These are phyloP conservation scores for Bipolaris bicolor DNA, from an alignment of 2,329 filamentous ascomycete genomes.

Conservation along the genomic window DNA sequence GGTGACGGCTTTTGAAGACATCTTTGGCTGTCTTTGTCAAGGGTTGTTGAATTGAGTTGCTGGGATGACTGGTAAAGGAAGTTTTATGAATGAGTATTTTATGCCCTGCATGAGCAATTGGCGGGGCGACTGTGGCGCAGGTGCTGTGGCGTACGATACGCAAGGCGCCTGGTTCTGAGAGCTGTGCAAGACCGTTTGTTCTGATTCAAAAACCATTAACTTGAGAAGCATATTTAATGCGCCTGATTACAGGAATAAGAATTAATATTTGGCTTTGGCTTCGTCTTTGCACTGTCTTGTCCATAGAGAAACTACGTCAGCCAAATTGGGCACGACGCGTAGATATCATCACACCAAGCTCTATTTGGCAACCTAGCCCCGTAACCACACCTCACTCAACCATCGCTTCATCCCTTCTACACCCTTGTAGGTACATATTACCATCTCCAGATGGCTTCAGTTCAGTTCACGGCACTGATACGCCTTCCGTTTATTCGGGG, in stretches of 20 bases:
- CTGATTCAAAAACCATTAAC: too few species aligned
- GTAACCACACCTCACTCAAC: slow-evolving; percentile 14
- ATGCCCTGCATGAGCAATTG: slow-evolving; percentile 19
- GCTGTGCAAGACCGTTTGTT: not conserved
- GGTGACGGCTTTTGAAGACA: slow-evolving; percentile 38
- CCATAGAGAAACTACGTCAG: not conserved
- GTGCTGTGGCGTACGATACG: slow-evolving; percentile 1
- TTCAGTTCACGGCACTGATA: slow-evolving; percentile 75
- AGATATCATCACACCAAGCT: slow-evolving; percentile 23
- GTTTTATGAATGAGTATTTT: slow-evolving; percentile 28
- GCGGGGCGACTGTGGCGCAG: slow-evolving; percentile 16
- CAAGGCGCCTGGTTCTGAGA: not conserved
- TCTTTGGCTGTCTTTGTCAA: slow-evolving; percentile 16
- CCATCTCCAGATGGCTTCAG: slow-evolving; percentile 30
- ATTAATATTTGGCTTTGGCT: not conserved
- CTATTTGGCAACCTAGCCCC: slow-evolving; percentile 12
- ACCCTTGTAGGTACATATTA: not conserved
- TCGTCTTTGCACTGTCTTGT: not conserved
- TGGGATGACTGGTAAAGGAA: slow-evolving; percentile 14
- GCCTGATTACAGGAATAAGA: not conserved
- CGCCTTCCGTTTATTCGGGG: slow-evolving; percentile 87
- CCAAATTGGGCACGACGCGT: slow-evolving; percentile 2
- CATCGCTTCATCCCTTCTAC: slow-evolving; percentile 9
- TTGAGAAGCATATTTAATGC: not conserved
- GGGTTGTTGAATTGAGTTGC: slow-evolving; percentile 3